A percentile compares a stretch with the other conserved stretches of the same genome.
Conservation (phyloP, 2,329 filamentous ascomycete species). For the Aphanocladium album region DNA sequence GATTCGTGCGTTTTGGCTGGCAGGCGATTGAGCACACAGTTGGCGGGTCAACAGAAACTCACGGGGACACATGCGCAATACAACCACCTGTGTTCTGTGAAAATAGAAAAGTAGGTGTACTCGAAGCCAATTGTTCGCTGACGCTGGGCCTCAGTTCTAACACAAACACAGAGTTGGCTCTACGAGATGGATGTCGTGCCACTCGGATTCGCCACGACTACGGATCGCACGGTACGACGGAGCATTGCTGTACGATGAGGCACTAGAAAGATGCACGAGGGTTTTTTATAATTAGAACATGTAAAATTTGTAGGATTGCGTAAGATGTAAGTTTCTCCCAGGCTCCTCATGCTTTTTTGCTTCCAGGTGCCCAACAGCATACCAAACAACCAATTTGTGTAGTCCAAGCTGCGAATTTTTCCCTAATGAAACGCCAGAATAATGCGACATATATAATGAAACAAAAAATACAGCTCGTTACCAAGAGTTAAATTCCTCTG, state of each 20-base stretch:
- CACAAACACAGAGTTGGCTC: background rate
- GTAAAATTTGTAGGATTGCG: background rate
- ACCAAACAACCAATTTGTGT: background rate
- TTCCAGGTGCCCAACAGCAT: too few relatives aligned
- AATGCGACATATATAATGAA: slow-evolving; percentile 2
- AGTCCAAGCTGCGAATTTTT: background rate
- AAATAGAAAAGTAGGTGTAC: background rate
- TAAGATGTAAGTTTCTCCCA: background rate
- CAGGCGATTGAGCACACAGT: background rate
- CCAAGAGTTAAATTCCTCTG: background rate
- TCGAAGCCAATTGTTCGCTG: background rate
- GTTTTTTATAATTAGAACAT: background rate
- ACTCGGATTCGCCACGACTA: background rate
- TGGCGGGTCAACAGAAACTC: background rate
- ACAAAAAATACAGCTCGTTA: background rate
- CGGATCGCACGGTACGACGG: slow-evolving; percentile 1
- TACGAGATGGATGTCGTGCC: background rate
- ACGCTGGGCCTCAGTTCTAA: background rate
- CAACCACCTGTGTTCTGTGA: background rate
- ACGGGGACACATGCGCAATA: background rate
- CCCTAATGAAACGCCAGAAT: slow-evolving; percentile 6
- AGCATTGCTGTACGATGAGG: background rate
- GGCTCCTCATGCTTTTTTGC: too few relatives aligned
- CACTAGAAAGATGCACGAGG: background rate
- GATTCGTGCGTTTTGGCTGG: background rate